Evolutionary conservation across 2,329 filamentous ascomycete species (phyloP).

Genomic region (Pseudonectria buxi): DNA sequence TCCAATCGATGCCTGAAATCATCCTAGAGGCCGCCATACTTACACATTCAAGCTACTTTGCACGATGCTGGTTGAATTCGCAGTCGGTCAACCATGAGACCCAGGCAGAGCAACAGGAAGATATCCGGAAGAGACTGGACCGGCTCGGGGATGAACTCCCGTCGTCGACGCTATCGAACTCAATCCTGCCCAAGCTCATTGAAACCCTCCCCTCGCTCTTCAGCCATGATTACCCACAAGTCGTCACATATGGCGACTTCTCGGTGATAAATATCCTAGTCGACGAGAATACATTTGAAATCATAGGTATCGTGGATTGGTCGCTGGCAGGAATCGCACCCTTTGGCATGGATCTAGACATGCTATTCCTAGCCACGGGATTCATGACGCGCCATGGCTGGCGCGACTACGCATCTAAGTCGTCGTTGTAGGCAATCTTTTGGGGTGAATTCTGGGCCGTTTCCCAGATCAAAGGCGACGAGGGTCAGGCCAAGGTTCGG

Average conservation of each 20-base stretch:
- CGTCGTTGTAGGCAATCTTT: slow-evolving; percentile 14
- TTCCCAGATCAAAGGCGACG: slow-evolving; percentile 14
- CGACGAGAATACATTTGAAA: slow-evolving; percentile 15
- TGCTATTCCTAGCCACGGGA: slow-evolving; percentile 20
- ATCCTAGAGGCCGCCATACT: slow-evolving; percentile 5
- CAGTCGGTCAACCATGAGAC: slow-evolving; percentile 5
- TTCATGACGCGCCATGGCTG: slow-evolving; percentile 20
- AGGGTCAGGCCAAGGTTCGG: slow-evolving; percentile 6
- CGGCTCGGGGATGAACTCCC: slow-evolving; percentile 6
- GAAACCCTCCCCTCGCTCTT: slow-evolving; percentile 20
- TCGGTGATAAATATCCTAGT: slow-evolving; percentile 25
- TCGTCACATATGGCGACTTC: slow-evolving; percentile 24
- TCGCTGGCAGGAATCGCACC: slow-evolving; percentile 20
- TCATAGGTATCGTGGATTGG: slow-evolving; percentile 26
- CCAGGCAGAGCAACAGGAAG: slow-evolving; percentile 8
- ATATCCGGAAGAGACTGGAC: slow-evolving; percentile 13
- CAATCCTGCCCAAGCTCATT: slow-evolving; percentile 10
- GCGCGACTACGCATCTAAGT: slow-evolving; percentile 21
- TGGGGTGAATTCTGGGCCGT: slow-evolving; percentile 24
- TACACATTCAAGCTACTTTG: slow-evolving; percentile 18
- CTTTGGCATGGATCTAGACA: slow-evolving; percentile 15
- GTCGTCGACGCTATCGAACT: slow-evolving; percentile 5
- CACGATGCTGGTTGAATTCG: slow-evolving; percentile 15
- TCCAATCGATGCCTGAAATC: neutral
- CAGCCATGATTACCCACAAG: slow-evolving; percentile 20